These are phyloP conservation scores for Tilletia caries DNA, from an alignment of 1,284 basidiomycete genomes.

Conservation along the genomic window DNA sequence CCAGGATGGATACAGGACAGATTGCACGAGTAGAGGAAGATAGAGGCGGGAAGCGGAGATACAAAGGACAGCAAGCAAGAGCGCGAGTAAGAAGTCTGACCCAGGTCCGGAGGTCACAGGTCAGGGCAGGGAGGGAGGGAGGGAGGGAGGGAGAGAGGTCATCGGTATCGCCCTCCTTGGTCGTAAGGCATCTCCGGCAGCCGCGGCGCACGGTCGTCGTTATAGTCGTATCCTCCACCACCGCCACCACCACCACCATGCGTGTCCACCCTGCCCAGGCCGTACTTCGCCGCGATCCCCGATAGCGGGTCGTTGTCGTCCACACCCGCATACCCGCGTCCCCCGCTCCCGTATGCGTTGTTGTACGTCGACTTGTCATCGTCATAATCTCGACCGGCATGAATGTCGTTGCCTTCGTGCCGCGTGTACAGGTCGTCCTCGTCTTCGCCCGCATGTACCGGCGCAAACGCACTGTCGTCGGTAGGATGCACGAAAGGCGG, in stretches of 20 bases:
- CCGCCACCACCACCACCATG: background rate
- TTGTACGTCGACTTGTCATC: background rate
- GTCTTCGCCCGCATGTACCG: conserved; percentile 30
- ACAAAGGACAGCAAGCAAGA: too few relatives aligned
- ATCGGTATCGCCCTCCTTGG: background rate
- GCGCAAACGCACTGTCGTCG: conserved; percentile 43
- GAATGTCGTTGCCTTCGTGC: background rate
- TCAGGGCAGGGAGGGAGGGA: background rate
- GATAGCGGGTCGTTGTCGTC: conserved; percentile 26
- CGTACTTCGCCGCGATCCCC: conserved; percentile 38
- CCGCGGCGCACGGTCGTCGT: background rate
- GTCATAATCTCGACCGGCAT: conserved; percentile 5
- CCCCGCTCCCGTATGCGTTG: background rate
- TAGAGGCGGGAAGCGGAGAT: too few relatives aligned
- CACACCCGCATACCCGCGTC: background rate
- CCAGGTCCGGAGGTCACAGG: too few relatives aligned
- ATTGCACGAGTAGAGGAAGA: too few relatives aligned
- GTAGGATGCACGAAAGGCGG: conserved; percentile 43
- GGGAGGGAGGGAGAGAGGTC: background rate
- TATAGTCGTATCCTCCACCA: background rate
- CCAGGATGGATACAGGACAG: too few relatives aligned
- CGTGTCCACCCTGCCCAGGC: conserved; percentile 16
- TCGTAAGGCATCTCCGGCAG: conserved; percentile 2
- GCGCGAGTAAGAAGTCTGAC: too few relatives aligned
- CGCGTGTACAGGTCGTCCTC: conserved; percentile 17